Percentiles rank a stretch among this genome's conserved stretches.
Conservation (phyloP, 2,329 filamentous ascomycete genomes). For the Metarhizium album region DNA sequence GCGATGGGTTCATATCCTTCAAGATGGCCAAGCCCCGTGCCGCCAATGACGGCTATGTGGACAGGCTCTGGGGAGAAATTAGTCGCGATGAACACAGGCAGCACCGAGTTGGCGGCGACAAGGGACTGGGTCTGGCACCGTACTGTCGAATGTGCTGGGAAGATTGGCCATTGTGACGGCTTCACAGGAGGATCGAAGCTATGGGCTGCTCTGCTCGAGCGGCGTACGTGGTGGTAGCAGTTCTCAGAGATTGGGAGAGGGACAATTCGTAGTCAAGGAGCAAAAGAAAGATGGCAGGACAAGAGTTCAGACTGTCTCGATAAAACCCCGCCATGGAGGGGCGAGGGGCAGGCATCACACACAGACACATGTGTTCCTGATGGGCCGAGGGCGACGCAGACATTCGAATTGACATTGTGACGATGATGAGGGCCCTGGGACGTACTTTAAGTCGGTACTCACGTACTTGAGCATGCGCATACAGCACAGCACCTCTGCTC, state of each 20-base stretch:
- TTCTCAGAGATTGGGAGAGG: neutral
- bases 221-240: neutral
- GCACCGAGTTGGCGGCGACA: slow-evolving; percentile 2
- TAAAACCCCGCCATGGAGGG: slow-evolving; percentile 4
- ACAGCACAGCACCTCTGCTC: no score
- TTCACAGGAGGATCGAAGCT: neutral
- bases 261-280: no score
- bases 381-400: neutral
- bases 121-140: slow-evolving; percentile 13
- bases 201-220: neutral
- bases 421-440: no score
- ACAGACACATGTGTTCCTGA: slow-evolving; percentile 2
- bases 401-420: neutral
- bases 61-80: slow-evolving; percentile 44
- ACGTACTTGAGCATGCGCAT: no score
- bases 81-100: neutral
- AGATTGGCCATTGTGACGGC: slow-evolving; percentile 36
- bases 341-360: neutral
- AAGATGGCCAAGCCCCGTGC: slow-evolving; percentile 82
- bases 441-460: no score
- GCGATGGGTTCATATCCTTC: slow-evolving; percentile 80
- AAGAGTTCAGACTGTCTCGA: neutral
- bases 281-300: neutral
- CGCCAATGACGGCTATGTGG: slow-evolving; percentile 82
- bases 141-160: slow-evolving; percentile 49